Evolutionary conservation across 2,329 filamentous ascomycete species (phyloP).

Genomic region (Claviceps purpurea): DNA sequence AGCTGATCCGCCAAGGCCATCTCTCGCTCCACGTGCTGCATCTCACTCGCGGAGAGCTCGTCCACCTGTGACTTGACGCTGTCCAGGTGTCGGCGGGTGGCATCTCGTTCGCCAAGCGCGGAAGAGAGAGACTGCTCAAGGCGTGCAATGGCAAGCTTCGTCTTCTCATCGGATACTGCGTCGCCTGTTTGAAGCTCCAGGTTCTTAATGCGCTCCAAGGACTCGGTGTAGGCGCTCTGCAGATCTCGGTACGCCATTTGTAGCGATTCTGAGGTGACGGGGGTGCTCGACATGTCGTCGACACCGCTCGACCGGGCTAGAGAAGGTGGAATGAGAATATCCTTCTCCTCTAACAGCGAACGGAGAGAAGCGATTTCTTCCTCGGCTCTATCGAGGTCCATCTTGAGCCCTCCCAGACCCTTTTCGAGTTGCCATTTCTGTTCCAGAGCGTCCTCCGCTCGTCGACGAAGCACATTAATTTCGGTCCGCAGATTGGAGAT

Average conservation of each 20-base stretch:
- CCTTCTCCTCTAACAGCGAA: conserved; percentile 64
- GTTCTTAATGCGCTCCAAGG: conserved; percentile 51
- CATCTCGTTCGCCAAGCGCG: conserved; percentile 58
- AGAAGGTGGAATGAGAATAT: conserved; percentile 59
- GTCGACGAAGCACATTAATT: conserved; percentile 67
- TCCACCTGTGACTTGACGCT: conserved; percentile 49
- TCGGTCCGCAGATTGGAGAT: conserved; percentile 69
- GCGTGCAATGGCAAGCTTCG: conserved; percentile 46
- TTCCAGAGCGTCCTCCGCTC: conserved; percentile 86
- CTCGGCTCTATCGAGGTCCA: conserved; percentile 91
- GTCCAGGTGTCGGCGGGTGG: conserved; percentile 52
- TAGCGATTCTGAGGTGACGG: conserved; percentile 57
- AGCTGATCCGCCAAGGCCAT: conserved; percentile 56
- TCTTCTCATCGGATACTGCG: conserved; percentile 38
- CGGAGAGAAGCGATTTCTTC: conserved; percentile 82
- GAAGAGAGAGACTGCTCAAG: conserved; percentile 56
- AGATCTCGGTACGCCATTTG: conserved; percentile 63
- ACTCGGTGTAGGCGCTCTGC: conserved; percentile 55
- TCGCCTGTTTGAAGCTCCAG: conserved; percentile 38
- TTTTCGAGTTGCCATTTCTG: conserved; percentile 96
- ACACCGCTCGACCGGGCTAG: conserved; percentile 30
- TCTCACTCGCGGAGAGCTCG: conserved; percentile 41
- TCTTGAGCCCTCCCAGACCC: conserved; percentile 75
- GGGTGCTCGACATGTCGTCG: conserved; percentile 16
- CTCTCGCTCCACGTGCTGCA: conserved; percentile 44